A percentile compares a stretch with the other conserved stretches of the same genome.
These are phyloP conservation scores for Quercus glauca DNA, from an alignment of 306 rosid genomes.

Conservation along the genomic window DNA sequence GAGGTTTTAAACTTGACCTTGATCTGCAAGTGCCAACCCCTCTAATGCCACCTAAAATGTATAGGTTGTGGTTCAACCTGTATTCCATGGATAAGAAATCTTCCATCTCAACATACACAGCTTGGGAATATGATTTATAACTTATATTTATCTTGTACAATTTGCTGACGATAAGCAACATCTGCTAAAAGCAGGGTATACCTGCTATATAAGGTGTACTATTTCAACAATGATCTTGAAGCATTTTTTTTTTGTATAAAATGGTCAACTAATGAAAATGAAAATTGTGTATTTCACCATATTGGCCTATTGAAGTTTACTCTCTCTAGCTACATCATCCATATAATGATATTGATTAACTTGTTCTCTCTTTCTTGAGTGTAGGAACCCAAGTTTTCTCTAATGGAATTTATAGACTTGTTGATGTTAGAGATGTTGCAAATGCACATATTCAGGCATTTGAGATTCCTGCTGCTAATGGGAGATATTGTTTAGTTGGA, in stretches of 20 bases:
- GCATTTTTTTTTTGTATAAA: neutral
- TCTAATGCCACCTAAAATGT: neutral
- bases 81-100: neutral
- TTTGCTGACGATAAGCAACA: neutral
- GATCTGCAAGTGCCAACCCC: no score
- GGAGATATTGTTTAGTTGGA: slow-evolving; percentile 63
- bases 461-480: slow-evolving; percentile 75
- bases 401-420: slow-evolving; percentile 47
- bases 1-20: neutral
- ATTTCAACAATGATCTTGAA: neutral
- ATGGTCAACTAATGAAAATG: neutral
- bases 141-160: neutral
- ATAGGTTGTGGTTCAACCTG: neutral
- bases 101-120: neutral
- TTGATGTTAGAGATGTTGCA: slow-evolving; percentile 79
- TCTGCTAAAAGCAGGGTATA: neutral
- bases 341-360: neutral
- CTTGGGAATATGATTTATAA: neutral
- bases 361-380: neutral
- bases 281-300: neutral
- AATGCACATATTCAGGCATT: slow-evolving; percentile 71
- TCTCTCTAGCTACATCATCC: neutral
- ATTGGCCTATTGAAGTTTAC: neutral
- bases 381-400: slow-evolving; percentile 57
- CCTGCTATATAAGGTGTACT: neutral